Base-by-base conservation (phyloP, 768 basidiomycete genomes). In the Candolleomyces eurysporus region DNA sequence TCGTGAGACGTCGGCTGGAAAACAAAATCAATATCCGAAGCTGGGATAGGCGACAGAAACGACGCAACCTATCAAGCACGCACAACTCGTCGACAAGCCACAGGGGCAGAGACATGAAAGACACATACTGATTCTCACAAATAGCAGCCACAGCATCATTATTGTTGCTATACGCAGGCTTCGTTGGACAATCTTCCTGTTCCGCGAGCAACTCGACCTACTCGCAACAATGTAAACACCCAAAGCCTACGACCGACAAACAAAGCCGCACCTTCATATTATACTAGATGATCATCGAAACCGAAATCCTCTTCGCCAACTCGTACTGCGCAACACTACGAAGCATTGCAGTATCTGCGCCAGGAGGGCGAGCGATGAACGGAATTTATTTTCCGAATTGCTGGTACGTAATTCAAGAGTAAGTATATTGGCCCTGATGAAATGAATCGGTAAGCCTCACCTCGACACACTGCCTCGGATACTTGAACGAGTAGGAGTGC, bases 131-230 rank as follows among this genome's bases (percentile, higher is more conserved):
- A 73, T 94, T 94, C 72, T 94, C 92, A 69, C 93, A 95, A 61
- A 94, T 89, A 5, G 86, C 67, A 61, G 88, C 81, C 7, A 86
- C 90, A 4, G 89, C 90, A 68, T 86, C 86, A 75, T 94, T 94
- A 59, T 82, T 82, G 58, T 74, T 84, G 67, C 95, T 90, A 69
- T 93, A 95, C 4, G 88, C 92, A 1, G 93, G 93, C n/a, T 26
- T 93, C 81, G 69, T 88, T 91, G 70, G 86, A 74, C 78, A 85
- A 88, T 72, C 95, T 93, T 68, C 94, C 91, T 62, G 81, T 81
- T 54, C 94, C 94, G 36, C 92, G 92, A 48, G 93, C 93, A 30
- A 96, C 81, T 72, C 94, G 94, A 63, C 94, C 92, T 89, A 55
- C 66, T 61, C 45, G 54, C 58, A 26, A 48, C 43, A 10, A 26